Conservation (phyloP, 495 filamentous ascomycete genomes). For the Xylaria nigripes region DNA sequence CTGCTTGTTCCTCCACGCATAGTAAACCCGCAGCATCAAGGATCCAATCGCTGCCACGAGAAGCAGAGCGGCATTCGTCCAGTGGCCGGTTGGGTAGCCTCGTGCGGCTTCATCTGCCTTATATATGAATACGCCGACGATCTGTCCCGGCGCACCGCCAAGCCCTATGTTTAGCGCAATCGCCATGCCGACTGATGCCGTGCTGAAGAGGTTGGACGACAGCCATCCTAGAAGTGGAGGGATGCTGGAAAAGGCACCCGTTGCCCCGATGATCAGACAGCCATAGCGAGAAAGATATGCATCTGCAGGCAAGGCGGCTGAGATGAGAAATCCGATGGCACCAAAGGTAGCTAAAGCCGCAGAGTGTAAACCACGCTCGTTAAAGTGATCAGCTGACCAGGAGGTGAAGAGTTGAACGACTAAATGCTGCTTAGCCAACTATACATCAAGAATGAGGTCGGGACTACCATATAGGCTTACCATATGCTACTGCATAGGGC, state of each 20-base stretch:
- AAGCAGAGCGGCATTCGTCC: slow-evolving; percentile 40
- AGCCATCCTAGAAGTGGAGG: slow-evolving; percentile 64
- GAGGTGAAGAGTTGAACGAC: slow-evolving; percentile 49
- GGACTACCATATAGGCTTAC: slow-evolving; percentile 16
- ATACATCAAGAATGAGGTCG: not conserved
- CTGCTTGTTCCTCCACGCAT: slow-evolving; percentile 32
- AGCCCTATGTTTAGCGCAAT: slow-evolving; percentile 62
- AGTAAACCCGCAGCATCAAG: slow-evolving; percentile 32
- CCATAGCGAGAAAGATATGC: slow-evolving; percentile 56
- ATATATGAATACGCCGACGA: slow-evolving; percentile 67
- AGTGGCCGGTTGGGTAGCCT: slow-evolving; percentile 62
- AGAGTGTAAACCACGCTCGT: slow-evolving; percentile 54
- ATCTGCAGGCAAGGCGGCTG: slow-evolving; percentile 52
- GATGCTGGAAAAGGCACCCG: slow-evolving; percentile 47
- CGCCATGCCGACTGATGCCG: slow-evolving; percentile 55
- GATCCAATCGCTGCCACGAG: slow-evolving; percentile 36
- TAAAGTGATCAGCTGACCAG: slow-evolving; percentile 60
- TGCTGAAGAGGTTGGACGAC: slow-evolving; percentile 57
- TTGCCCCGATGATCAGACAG: slow-evolving; percentile 58
- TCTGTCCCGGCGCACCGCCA: slow-evolving; percentile 57
- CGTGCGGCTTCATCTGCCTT: slow-evolving; percentile 48
- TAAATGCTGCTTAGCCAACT: slow-evolving; percentile 8
- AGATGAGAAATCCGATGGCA: slow-evolving; percentile 57
- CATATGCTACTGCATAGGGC: slow-evolving; percentile 66
- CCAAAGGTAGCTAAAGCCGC: slow-evolving; percentile 52